These are phyloP conservation scores for Eragrostis curvula DNA, from an alignment of 176 grass and related monocot species.

Conservation along the genomic window DNA sequence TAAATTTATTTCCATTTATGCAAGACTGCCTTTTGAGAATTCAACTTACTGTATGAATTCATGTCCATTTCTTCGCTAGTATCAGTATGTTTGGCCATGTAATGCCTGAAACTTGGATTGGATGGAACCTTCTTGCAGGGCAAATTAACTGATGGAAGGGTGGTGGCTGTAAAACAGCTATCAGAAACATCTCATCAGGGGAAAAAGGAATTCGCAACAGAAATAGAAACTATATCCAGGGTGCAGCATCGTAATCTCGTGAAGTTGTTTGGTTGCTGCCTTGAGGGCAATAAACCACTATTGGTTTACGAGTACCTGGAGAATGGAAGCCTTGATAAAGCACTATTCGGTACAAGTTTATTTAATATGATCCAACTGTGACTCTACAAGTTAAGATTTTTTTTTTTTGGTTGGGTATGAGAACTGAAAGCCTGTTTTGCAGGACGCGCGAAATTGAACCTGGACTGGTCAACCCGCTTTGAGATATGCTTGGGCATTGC, in stretches of 20 bases:
- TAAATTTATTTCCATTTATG: neutral
- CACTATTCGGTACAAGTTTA: slow-evolving; percentile 67
- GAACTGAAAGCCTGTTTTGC: slow-evolving; percentile 33
- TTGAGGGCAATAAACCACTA: slow-evolving; percentile 74
- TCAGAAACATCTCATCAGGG: slow-evolving; percentile 78
- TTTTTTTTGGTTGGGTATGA: neutral
- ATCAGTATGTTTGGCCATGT: slow-evolving; percentile 1
- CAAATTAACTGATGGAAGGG: slow-evolving; percentile 70
- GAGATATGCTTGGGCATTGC: slow-evolving; percentile 83
- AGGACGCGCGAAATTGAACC: slow-evolving; percentile 52
- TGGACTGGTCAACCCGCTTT: slow-evolving; percentile 77
- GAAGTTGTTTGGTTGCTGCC: slow-evolving; percentile 88
- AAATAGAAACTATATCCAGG: slow-evolving; percentile 90
- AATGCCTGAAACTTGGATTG: slow-evolving; percentile 15
- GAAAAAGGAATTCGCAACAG: slow-evolving; percentile 73
- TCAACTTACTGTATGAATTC: neutral
- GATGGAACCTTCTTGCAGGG: slow-evolving; percentile 53
- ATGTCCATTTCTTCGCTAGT: neutral
- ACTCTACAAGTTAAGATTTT: neutral
- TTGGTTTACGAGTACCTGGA: slow-evolving; percentile 90
- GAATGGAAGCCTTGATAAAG: slow-evolving; percentile 87
- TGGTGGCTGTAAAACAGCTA: slow-evolving; percentile 81
- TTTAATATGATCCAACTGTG: neutral
- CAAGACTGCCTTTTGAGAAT: neutral
- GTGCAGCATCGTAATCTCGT: slow-evolving; percentile 91